Conservation (phyloP, 2,329 filamentous ascomycete genomes). For the Penicillium janthinellum region DNA sequence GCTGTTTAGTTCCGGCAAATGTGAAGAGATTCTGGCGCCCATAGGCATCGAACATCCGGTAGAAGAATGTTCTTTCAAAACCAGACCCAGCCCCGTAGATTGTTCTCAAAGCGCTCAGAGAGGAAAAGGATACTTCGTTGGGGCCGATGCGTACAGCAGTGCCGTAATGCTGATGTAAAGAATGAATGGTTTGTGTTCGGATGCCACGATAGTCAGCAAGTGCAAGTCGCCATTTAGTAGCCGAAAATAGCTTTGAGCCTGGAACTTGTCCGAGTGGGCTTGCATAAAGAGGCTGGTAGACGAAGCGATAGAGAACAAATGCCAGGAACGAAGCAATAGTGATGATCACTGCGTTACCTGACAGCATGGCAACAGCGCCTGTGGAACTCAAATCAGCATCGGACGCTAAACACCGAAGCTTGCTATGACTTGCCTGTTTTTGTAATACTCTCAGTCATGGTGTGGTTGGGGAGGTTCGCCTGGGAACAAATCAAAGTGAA, state of each 20-base stretch:
- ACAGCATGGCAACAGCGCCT: neutral
- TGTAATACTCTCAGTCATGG: neutral
- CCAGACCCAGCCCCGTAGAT: constrained; percentile 59
- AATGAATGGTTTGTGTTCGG: constrained; percentile 46
- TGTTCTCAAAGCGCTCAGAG: constrained; percentile 50
- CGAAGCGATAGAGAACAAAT: neutral
- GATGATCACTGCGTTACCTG: neutral
- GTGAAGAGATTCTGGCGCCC: constrained; percentile 57
- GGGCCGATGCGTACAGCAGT: constrained; percentile 52
- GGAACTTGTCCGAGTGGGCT: constrained; percentile 19
- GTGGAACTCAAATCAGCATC: neutral
- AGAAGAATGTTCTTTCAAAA: constrained; percentile 55
- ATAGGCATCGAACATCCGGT: constrained; percentile 59
- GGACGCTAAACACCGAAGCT: too few species aligned
- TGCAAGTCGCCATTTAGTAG: constrained; percentile 51
- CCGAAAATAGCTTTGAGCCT: constrained; percentile 44
- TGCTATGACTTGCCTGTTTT: neutral
- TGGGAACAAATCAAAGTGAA: neutral
- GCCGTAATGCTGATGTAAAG: constrained; percentile 51
- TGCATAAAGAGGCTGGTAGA: constrained; percentile 3
- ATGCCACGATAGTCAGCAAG: constrained; percentile 49
- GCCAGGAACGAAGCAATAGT: neutral
- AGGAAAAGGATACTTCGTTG: constrained; percentile 50
- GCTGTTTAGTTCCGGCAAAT: constrained; percentile 47
- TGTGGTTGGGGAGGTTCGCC: neutral